Conservation (phyloP, 441 rosid species). For the Gossypium davidsonii region DNA sequence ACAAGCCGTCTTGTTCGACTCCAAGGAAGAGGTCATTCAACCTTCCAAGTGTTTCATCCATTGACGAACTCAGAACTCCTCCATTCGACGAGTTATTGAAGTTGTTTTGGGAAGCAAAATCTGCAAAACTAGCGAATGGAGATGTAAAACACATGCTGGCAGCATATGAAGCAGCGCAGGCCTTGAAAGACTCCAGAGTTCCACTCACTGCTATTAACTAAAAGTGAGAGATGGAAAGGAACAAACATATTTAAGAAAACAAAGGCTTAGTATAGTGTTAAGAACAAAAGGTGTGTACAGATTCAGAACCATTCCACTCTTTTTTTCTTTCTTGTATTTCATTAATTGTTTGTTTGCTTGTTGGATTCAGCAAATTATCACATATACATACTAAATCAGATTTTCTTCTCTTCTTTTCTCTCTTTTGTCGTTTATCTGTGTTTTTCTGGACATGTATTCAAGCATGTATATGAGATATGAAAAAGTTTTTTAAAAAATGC, state of each 20-base stretch:
- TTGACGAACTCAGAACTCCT: constrained; percentile 87
- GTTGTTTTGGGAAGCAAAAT: constrained; percentile 61
- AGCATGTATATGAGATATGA: too few species aligned
- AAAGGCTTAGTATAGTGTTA: constrained; percentile 1
- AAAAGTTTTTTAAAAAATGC: too few species aligned
- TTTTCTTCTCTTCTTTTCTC: background rate
- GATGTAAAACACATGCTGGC: constrained; percentile 56
- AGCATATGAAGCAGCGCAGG: constrained; percentile 57
- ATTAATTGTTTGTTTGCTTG: constrained; percentile 22
- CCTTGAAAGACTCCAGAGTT: constrained; percentile 65
- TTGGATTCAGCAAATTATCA: constrained; percentile 19
- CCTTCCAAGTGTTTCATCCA: constrained; percentile 72
- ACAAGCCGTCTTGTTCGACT: constrained; percentile 89
- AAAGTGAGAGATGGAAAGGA: constrained; percentile 7
- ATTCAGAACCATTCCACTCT: constrained; percentile 5
- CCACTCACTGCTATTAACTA: constrained; percentile 88
- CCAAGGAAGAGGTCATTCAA: constrained; percentile 75
- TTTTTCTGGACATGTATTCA: too few species aligned
- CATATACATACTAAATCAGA: background rate
- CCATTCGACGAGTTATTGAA: constrained; percentile 75
- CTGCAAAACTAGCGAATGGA: constrained; percentile 63
- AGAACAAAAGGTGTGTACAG: constrained; percentile 28
- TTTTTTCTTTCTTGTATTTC: constrained; percentile 17
- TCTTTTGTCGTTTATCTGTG: background rate
- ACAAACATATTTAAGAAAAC: background rate